Conservation (phyloP, 2,329 filamentous ascomycete genomes). For the Exserohilum rostratum region DNA sequence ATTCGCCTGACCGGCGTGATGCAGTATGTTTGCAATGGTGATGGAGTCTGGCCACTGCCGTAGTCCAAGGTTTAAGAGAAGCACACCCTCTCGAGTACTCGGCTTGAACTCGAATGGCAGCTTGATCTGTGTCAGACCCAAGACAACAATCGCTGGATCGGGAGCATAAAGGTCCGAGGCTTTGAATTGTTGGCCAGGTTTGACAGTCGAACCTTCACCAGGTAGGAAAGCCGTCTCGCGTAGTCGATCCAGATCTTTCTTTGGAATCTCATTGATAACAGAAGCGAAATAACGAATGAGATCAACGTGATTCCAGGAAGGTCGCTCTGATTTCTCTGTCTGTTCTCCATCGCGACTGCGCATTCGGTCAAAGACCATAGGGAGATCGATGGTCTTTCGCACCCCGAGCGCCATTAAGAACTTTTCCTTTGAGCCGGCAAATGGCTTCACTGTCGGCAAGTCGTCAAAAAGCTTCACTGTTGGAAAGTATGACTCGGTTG, state of each 20-base stretch:
- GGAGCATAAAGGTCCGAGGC: conserved; percentile 47
- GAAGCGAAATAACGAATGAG: conserved; percentile 93
- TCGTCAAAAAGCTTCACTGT: conserved; percentile 96
- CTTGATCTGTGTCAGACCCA: conserved; percentile 59
- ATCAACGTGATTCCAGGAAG: conserved; percentile 89
- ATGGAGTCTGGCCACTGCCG: conserved; percentile 71
- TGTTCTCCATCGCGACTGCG: conserved; percentile 65
- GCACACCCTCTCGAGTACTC: conserved; percentile 67
- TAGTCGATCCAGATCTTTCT: conserved; percentile 78
- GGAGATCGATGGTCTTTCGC: conserved; percentile 91
- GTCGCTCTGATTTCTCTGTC: conserved; percentile 49
- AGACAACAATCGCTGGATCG: conserved; percentile 36
- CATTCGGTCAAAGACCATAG: conserved; percentile 88
- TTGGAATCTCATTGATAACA: conserved; percentile 85
- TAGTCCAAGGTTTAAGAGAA: conserved; percentile 76
- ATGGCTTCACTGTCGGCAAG: conserved; percentile 78
- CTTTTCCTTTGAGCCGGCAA: conserved; percentile 82
- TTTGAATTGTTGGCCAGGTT: conserved; percentile 42
- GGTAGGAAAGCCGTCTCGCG: conserved; percentile 81
- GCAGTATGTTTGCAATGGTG: conserved; percentile 81
- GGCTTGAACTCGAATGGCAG: conserved; percentile 75
- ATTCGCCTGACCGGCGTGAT: conserved; percentile 61
- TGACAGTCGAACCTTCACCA: conserved; percentile 56
- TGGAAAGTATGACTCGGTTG: conserved; percentile 86
- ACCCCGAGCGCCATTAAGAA: conserved; percentile 84